phyloP scores from a whole-genome alignment of 2,329 filamentous ascomycete species.

The Dactylellina sp. region DNA sequence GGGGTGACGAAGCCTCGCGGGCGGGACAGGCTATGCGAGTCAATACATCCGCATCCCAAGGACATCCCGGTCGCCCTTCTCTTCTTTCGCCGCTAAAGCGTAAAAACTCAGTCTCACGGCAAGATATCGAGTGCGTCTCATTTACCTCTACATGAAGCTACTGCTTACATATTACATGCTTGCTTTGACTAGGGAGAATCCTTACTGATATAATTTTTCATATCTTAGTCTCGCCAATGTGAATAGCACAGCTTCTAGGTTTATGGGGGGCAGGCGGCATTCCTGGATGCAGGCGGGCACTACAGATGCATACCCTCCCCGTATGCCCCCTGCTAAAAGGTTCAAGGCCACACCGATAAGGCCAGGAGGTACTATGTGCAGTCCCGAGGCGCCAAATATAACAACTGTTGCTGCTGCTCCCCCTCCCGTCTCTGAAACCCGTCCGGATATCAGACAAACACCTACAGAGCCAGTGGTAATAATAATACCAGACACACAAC shows the following conservation, averaged over 20 bases:
- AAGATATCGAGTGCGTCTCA: slow-evolving; percentile 41
- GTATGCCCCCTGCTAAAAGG: slow-evolving; percentile 50
- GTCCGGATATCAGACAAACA: slow-evolving; percentile 7
- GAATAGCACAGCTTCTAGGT: slow-evolving; percentile 59
- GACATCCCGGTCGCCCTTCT: slow-evolving; percentile 32
- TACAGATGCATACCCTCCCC: slow-evolving; percentile 35
- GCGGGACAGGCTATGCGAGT: slow-evolving; percentile 20
- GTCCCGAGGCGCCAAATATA: not conserved
- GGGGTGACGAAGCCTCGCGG: slow-evolving; percentile 13
- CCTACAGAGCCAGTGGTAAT: slow-evolving; percentile 31
- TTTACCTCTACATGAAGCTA: not conserved
- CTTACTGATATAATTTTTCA: not conserved
- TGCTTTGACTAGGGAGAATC: not conserved
- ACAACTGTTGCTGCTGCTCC: slow-evolving; percentile 9
- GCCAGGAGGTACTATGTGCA: not conserved
- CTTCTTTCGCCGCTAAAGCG: slow-evolving; percentile 43
- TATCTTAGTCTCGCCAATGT: slow-evolving; percentile 51
- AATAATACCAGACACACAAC: slow-evolving; percentile 51
- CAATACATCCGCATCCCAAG: slow-evolving; percentile 39
- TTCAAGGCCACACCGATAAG: slow-evolving; percentile 42
- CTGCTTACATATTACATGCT: not conserved
- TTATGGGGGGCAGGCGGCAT: slow-evolving; percentile 58
- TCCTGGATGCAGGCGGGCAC: slow-evolving; percentile 58
- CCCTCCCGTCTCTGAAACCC: not conserved
- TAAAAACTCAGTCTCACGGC: slow-evolving; percentile 37